A percentile compares a stretch with the other conserved stretches of the same genome.
Conservation (phyloP, 1,139 yeast species). For the Scheffersomyces lignicola region DNA sequence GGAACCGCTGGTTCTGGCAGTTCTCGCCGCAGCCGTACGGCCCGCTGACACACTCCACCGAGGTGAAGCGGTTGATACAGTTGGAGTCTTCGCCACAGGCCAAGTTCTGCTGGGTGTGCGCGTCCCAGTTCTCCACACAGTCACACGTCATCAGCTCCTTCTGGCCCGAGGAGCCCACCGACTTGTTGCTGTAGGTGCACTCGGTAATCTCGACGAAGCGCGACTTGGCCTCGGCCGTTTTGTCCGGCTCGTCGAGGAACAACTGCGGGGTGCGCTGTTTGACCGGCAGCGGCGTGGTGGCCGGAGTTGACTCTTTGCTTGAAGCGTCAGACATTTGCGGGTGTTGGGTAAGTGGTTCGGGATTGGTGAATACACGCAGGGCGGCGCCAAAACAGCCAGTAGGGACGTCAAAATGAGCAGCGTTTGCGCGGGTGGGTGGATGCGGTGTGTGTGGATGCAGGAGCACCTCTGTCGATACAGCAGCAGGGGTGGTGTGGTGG, state of each 20-base stretch:
- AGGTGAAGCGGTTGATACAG: slow-evolving; percentile 89
- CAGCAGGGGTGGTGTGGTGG: too few relatives aligned
- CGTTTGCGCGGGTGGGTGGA: too few relatives aligned
- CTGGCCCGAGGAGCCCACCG: slow-evolving; percentile 67
- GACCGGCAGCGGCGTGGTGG: slow-evolving; percentile 5
- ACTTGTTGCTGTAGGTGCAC: slow-evolving; percentile 61
- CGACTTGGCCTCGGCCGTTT: slow-evolving; percentile 67
- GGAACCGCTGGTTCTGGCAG: slow-evolving; percentile 89
- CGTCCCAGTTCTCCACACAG: slow-evolving; percentile 57
- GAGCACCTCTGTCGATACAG: too few relatives aligned
- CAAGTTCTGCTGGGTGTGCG: slow-evolving; percentile 36
- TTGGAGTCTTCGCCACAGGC: slow-evolving; percentile 88
- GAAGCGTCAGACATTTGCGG: not conserved
- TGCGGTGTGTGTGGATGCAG: too few relatives aligned
- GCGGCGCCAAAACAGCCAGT: too few relatives aligned
- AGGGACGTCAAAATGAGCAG: too few relatives aligned
- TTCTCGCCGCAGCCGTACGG: slow-evolving; percentile 70
- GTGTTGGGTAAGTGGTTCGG: too few relatives aligned
- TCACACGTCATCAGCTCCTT: slow-evolving; percentile 87
- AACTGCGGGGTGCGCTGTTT: slow-evolving; percentile 24
- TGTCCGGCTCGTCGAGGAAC: slow-evolving; percentile 53
- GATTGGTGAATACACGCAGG: too few relatives aligned
- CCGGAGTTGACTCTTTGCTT: slow-evolving; percentile 5
- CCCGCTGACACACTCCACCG: slow-evolving; percentile 86
- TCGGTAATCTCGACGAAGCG: slow-evolving; percentile 57